A percentile compares a stretch with the other conserved stretches of the same genome.
These are phyloP conservation scores for Yarrowia deformans DNA, from an alignment of 805 yeast species.

Conservation along the genomic window DNA sequence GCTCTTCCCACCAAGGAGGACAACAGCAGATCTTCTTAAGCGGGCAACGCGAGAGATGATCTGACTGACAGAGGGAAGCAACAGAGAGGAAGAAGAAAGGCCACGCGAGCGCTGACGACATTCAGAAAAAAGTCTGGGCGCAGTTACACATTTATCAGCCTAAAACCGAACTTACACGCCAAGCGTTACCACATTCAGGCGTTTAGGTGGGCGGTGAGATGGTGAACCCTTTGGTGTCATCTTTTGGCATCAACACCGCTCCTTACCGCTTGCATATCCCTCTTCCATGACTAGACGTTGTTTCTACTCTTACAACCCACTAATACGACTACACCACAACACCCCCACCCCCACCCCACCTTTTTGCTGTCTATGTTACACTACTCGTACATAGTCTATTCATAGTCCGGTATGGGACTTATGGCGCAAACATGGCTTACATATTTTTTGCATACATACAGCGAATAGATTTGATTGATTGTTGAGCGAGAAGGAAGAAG, in stretches of 20 bases:
- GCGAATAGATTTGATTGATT: constrained; percentile 34
- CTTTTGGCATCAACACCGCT: no score
- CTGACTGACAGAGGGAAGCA: not conserved
- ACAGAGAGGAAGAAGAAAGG: not conserved
- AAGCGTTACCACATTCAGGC: not conserved
- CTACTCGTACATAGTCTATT: not conserved
- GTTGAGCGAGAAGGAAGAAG: not conserved
- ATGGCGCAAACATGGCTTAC: constrained; percentile 7
- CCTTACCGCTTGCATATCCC: no score
- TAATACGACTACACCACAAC: no score
- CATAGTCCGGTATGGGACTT: no score
- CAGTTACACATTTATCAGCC: not conserved
- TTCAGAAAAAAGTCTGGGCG: no score
- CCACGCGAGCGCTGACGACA: no score
- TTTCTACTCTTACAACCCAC: no score
- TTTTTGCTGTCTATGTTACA: not conserved
- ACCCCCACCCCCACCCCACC: no score
- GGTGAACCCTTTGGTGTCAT: no score
- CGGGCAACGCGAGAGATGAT: not conserved
- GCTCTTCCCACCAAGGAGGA: constrained; percentile 16
- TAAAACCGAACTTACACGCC: not conserved
- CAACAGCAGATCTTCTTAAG: not conserved
- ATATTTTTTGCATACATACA: constrained; percentile 20
- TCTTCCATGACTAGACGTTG: no score
- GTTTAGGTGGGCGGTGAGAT: not conserved